Base-by-base conservation (phyloP, 2,329 filamentous ascomycete genomes). In the Akanthomyces dipterigenus region DNA sequence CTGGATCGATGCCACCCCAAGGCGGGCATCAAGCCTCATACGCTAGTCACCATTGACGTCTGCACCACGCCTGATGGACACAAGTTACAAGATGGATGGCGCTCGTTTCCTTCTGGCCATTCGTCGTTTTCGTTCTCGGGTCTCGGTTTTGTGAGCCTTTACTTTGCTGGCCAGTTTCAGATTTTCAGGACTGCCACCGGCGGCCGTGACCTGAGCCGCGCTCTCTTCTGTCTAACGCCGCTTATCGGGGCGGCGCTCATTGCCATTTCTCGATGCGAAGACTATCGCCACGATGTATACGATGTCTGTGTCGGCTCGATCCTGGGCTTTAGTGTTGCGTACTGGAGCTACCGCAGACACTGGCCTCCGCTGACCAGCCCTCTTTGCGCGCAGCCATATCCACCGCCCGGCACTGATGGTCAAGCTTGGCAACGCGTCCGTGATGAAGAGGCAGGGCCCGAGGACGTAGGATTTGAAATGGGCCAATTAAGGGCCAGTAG, bases 61-160 rank as follows among this genome's bases (percentile, higher is more conserved):
- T 96, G 91, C 77, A 93, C 89, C 12, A 82, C 92, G 68, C 82
- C 84, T 1, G 73, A 86, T 67, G 82, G 84, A 63, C 88, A 90
- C 71, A 78, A 79, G 1, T 80, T 96, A 4, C 88, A 95, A 65
- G 91, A 96, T 67, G 91, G 90, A 18, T 93, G 90, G 88, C 85
- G 91, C 46, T 90, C 87, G 24, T 96, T 95, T 67, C 91, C 91
- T 1, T 89, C 86, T 1, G 91, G 91, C 1, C 91, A 96, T 73
- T 88, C 84, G 14, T 90, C 87, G 63, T 93, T 93, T 70, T 82
- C 89, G 1, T 96, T 95, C 70, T 84, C 86, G 3, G 91, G 91
- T 0, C 78, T 96, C 11, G 90, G 90, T 3, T 95, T 90, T 70
- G 75, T 92, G 20, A 82, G 85, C 24, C 75, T 90, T 28, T 91